A percentile compares a stretch with the other conserved stretches of the same genome.
Evolutionary conservation across 345 rosid genomes (phyloP).

Genomic region (Balakata baccata): DNA sequence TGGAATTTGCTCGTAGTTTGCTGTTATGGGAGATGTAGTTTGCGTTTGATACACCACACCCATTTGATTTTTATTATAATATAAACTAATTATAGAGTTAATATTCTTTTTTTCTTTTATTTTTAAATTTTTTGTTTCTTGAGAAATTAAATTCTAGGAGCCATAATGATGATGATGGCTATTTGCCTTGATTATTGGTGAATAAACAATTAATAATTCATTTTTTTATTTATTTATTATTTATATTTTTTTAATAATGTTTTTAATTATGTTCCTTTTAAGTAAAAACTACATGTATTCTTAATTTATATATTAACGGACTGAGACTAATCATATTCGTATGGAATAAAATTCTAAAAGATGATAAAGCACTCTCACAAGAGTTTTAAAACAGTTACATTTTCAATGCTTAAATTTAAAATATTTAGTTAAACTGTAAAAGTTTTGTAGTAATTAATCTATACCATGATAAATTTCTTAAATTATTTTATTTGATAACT

Average conservation of each 20-base stretch:
- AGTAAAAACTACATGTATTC: too few species aligned
- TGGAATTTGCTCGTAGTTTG: conserved; percentile 33
- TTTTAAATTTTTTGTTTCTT: background rate
- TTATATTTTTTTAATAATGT: background rate
- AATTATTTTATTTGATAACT: too few species aligned
- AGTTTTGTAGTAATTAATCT: too few species aligned
- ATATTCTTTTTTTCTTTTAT: background rate
- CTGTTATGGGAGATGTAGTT: background rate
- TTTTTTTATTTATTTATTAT: background rate
- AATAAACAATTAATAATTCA: background rate
- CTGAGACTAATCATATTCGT: too few species aligned
- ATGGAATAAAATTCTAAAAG: too few species aligned
- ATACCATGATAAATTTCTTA: too few species aligned
- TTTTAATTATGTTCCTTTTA: background rate
- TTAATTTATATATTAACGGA: too few species aligned
- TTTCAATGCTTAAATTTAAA: background rate
- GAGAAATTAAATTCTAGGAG: background rate
- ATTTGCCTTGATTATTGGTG: conserved; percentile 16
- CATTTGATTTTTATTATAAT: too few species aligned
- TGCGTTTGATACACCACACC: background rate
- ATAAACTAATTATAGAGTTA: too few species aligned
- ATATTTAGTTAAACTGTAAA: too few species aligned
- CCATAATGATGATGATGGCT: background rate
- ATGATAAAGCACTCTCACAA: too few species aligned
- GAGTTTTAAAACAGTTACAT: too few species aligned